Conservation (phyloP, 2,329 filamentous ascomycete genomes). For the Chaetomiaceae sp. region DNA sequence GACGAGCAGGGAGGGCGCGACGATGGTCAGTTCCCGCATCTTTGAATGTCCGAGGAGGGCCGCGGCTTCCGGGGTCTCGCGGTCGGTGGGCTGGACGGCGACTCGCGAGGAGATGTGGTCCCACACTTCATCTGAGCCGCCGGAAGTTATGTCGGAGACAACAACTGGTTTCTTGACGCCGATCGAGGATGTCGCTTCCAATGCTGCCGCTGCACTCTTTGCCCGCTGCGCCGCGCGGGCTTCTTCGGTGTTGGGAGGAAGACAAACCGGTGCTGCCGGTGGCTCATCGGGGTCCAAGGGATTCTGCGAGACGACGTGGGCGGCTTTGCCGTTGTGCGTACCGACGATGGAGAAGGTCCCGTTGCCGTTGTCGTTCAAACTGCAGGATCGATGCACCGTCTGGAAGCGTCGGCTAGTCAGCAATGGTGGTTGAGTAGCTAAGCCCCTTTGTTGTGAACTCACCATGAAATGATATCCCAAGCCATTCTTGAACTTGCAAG, state of each 20-base stretch:
- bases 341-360: constrained; percentile 22
- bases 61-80: background rate
- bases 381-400: background rate
- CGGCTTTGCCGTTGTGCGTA: background rate
- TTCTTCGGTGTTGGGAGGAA: background rate
- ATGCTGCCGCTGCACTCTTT: background rate
- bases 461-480: constrained; percentile 17
- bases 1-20: background rate
- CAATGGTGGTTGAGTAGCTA: background rate
- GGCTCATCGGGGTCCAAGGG: constrained; percentile 9
- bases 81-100: background rate
- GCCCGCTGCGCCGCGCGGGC: background rate
- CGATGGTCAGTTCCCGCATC: constrained; percentile 1
- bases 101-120: constrained; percentile 1
- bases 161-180: background rate
- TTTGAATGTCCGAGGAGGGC: constrained; percentile 9
- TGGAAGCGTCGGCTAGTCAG: background rate
- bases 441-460: background rate
- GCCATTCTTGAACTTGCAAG: constrained; percentile 2
- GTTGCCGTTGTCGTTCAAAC: constrained; percentile 23
- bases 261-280: background rate
- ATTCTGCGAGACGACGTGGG: constrained; percentile 14
- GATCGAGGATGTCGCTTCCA: background rate
- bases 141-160: background rate
- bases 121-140: constrained; percentile 5